Percentiles rank a stretch among this genome's conserved stretches.
These are phyloP conservation scores for Apophysomyces ossiformis DNA, from an alignment of 371 early-diverging fungal species.

Conservation along the genomic window DNA sequence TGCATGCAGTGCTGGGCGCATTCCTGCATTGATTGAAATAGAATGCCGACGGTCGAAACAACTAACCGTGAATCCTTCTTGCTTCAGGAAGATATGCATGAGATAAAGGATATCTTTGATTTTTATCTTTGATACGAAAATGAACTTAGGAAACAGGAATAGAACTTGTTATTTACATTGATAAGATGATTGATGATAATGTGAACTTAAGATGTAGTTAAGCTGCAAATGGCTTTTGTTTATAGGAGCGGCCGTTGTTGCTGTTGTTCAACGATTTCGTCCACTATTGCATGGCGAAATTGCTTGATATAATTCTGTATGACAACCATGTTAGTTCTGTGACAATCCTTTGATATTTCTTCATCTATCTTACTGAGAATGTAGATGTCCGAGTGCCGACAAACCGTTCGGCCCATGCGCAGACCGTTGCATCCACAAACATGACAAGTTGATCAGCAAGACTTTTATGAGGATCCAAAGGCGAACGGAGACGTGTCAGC, in stretches of 20 bases:
- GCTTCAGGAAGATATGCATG: not conserved
- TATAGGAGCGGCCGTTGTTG: not conserved
- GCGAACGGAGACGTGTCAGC: conserved; percentile 21
- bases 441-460: conserved; percentile 29
- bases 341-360: no score
- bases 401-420: conserved; percentile 36
- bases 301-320: conserved; percentile 35
- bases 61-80: not conserved
- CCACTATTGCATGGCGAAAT: conserved; percentile 35
- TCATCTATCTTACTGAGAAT: conserved; percentile 25
- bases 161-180: conserved; percentile 6
- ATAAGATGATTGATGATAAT: conserved; percentile 4
- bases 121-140: not conserved
- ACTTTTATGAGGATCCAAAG: conserved; percentile 30
- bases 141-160: not conserved
- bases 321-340: not conserved
- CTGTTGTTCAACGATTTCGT: conserved; percentile 28
- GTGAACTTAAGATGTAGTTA: not conserved
- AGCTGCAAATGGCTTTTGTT: not conserved
- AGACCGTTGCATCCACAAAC: conserved; percentile 38
- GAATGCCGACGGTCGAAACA: not conserved
- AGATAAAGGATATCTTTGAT: not conserved
- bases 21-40: no score
- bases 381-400: conserved; percentile 36
- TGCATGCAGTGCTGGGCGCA: no score